Percentiles rank a stretch among this genome's conserved stretches.
phyloP scores from a whole-genome alignment of 2,329 filamentous ascomycete species.

The Stemphylium beticola region DNA sequence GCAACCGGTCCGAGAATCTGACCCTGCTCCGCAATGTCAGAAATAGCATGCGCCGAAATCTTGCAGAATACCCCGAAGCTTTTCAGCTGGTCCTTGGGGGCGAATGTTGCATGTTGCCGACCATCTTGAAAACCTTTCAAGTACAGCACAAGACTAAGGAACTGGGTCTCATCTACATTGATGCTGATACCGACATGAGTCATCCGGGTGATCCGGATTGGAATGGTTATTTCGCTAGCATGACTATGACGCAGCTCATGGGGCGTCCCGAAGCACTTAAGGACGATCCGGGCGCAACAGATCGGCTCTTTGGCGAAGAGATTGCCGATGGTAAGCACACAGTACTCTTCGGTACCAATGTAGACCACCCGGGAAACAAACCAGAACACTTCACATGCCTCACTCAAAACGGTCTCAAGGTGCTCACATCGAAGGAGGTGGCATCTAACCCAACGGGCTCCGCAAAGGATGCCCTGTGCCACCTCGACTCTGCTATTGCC shows the following conservation, averaged over 20 bases:
- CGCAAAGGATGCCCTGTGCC: no score
- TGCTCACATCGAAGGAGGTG: no score
- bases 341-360: no score
- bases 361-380: not conserved
- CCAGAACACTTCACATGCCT: no score
- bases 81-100: conserved; percentile 24
- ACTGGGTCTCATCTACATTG: conserved; percentile 20
- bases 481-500: no score
- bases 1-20: no score
- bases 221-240: conserved; percentile 26
- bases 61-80: not conserved
- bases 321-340: not conserved
- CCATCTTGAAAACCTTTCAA: conserved; percentile 17
- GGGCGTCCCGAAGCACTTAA: conserved; percentile 11
- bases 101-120: conserved; percentile 28
- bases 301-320: not conserved
- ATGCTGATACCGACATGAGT: conserved; percentile 27
- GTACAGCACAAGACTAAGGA: conserved; percentile 3
- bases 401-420: no score
- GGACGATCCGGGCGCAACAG: not conserved
- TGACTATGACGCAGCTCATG: conserved; percentile 33
- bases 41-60: not conserved
- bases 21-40: not conserved
- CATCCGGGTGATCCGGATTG: conserved; percentile 14
- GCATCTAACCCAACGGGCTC: no score